A percentile compares a stretch with the other conserved stretches of the same genome.
Conservation (phyloP, 2,329 filamentous ascomycete genomes). For the Aspergillus sp. region DNA sequence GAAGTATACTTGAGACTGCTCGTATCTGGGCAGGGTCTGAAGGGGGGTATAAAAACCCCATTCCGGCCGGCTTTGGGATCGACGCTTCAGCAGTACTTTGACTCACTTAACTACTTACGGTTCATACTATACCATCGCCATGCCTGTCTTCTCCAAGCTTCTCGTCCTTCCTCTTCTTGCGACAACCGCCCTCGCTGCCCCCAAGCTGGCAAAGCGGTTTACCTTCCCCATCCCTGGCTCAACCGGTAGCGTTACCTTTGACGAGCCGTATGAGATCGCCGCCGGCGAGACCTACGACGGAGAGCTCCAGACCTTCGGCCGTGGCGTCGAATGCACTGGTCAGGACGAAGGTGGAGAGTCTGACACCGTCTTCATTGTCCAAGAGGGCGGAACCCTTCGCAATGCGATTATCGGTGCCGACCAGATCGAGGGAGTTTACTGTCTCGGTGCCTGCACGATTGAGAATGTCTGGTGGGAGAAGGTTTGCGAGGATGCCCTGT, state of each 20-base stretch:
- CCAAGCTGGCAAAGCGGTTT: constrained; percentile 12
- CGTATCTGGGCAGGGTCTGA: too few relatives aligned
- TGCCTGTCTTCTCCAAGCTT: too few relatives aligned
- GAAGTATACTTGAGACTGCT: too few relatives aligned
- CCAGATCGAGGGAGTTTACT: constrained; percentile 43
- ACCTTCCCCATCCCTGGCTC: constrained; percentile 38
- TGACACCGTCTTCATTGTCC: constrained; percentile 37
- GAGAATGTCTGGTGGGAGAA: constrained; percentile 28
- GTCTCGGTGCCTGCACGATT: constrained; percentile 31
- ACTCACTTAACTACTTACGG: too few relatives aligned
- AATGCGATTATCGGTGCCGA: constrained; percentile 43
- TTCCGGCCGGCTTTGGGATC: too few relatives aligned
- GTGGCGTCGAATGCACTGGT: constrained; percentile 40
- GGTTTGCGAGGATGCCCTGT: constrained; percentile 45
- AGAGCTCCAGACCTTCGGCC: constrained; percentile 50
- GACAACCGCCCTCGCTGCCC: background rate
- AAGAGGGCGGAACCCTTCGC: constrained; percentile 31
- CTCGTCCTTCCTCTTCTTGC: background rate
- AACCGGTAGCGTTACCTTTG: constrained; percentile 42
- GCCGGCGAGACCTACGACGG: constrained; percentile 47
- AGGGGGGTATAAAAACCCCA: too few relatives aligned
- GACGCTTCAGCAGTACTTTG: too few relatives aligned
- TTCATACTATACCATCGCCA: too few relatives aligned
- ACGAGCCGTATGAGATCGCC: constrained; percentile 46
- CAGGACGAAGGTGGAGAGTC: constrained; percentile 45